Percentiles rank a stretch among this genome's conserved stretches.
These are phyloP conservation scores for Cadophora sp. DNA, from an alignment of 2,329 filamentous ascomycete species.

Conservation along the genomic window DNA sequence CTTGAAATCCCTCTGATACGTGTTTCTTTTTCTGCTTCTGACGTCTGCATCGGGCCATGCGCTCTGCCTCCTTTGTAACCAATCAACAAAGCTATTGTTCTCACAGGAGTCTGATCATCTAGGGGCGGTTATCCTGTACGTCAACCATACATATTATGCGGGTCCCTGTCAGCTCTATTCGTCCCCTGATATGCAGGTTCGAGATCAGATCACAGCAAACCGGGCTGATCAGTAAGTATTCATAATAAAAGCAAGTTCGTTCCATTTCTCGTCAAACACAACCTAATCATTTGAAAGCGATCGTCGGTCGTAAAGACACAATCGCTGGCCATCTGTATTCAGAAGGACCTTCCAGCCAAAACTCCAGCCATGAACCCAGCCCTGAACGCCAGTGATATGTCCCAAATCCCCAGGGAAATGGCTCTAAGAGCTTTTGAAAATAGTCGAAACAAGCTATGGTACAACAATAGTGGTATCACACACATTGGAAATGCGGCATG, in stretches of 20 bases:
- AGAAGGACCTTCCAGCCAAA: not conserved
- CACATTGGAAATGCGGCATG: not conserved
- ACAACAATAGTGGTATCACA: slow-evolving; percentile 31
- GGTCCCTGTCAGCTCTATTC: slow-evolving; percentile 22
- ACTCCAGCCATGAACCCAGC: slow-evolving; percentile 1
- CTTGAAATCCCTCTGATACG: not conserved
- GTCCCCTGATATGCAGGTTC: slow-evolving; percentile 19
- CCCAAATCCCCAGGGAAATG: slow-evolving; percentile 1
- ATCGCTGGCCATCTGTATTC: not conserved
- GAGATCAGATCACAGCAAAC: slow-evolving; percentile 8
- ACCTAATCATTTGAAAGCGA: not conserved
- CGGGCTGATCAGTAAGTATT: not conserved
- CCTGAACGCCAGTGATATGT: not conserved
- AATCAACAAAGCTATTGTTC: slow-evolving; percentile 20
- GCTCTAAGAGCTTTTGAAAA: slow-evolving; percentile 20
- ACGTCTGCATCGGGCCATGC: slow-evolving; percentile 2
- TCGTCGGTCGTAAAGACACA: slow-evolving; percentile 4
- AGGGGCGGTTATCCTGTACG: not conserved
- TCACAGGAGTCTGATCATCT: not conserved
- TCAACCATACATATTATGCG: slow-evolving; percentile 18
- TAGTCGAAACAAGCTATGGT: slow-evolving; percentile 25
- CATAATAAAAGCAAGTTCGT: not conserved
- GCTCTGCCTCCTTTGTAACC: slow-evolving; percentile 18
- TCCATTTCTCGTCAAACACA: not conserved
- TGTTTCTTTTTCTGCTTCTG: slow-evolving; percentile 25